phyloP scores from a whole-genome alignment of 2,329 filamentous ascomycete species.

The Colletotrichum higginsianum region DNA sequence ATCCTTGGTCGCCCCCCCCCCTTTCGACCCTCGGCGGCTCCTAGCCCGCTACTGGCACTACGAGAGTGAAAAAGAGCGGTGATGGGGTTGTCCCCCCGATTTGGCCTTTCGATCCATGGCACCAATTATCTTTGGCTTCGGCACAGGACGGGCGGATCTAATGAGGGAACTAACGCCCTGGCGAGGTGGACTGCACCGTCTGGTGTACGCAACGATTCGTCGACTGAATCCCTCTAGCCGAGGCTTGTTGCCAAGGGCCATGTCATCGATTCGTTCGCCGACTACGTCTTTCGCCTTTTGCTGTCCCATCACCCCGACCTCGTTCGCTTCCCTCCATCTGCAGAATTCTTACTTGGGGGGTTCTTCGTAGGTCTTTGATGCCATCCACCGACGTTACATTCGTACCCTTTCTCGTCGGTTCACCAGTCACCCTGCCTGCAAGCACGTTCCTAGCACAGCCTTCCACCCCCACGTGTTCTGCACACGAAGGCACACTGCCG shows the following conservation, averaged over 20 bases:
- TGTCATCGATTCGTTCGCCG: conserved; percentile 16
- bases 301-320: neutral
- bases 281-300: conserved; percentile 1
- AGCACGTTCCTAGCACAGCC: conserved; percentile 10
- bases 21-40: conserved; percentile 7
- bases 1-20: conserved; percentile 2
- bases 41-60: neutral
- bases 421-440: conserved; percentile 12
- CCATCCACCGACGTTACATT: conserved; percentile 5
- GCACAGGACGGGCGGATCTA: conserved; percentile 11
- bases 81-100: conserved; percentile 12
- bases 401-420: neutral
- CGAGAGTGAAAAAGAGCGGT: neutral
- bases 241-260: conserved; percentile 14
- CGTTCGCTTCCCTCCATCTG: conserved; percentile 6
- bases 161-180: conserved; percentile 10
- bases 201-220: conserved; percentile 24
- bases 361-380: neutral
- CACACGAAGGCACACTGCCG: too few species aligned
- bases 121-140: conserved; percentile 23
- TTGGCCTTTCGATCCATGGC: neutral
- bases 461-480: neutral
- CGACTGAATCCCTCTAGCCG: conserved; percentile 18
- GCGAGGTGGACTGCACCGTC: conserved; percentile 13
- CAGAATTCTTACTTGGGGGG: neutral